A percentile compares a stretch with the other conserved stretches of the same genome.
These are phyloP conservation scores for Boletus barrowsii DNA, from an alignment of 768 basidiomycete genomes.

Conservation along the genomic window DNA sequence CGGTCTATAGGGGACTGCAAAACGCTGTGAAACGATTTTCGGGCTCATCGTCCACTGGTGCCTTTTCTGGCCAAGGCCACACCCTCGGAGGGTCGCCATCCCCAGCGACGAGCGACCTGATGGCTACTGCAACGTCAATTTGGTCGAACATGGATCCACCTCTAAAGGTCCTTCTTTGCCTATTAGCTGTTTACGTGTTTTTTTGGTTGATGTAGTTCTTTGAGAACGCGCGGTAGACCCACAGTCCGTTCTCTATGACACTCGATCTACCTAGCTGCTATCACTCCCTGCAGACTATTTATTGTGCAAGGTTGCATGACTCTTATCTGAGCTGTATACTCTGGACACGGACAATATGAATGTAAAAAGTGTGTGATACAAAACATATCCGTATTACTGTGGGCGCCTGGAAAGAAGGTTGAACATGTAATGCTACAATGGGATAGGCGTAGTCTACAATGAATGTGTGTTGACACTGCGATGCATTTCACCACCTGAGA, in stretches of 20 bases:
- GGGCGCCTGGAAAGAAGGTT: too few relatives aligned
- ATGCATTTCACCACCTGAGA: neutral
- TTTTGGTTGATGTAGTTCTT: conserved; percentile 41
- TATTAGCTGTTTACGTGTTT: conserved; percentile 62
- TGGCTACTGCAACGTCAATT: conserved; percentile 33
- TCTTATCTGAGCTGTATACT: neutral
- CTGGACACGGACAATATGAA: neutral
- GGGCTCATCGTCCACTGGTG: conserved; percentile 33
- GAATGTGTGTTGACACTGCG: neutral
- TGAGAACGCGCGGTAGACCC: neutral
- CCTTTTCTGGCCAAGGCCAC: conserved; percentile 72
- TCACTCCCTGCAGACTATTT: neutral
- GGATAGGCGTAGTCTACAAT: neutral
- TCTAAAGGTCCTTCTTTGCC: conserved; percentile 57
- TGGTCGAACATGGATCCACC: conserved; percentile 62
- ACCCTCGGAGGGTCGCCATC: conserved; percentile 57
- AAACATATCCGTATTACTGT: too few relatives aligned
- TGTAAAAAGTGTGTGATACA: too few relatives aligned
- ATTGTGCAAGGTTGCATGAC: neutral
- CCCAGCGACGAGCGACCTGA: conserved; percentile 33
- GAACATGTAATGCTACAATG: conserved; percentile 2
- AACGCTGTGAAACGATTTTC: conserved; percentile 54
- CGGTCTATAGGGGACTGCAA: conserved; percentile 53
- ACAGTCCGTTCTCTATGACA: neutral
- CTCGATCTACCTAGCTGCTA: neutral